Evolutionary conservation across 2,329 filamentous ascomycete species (phyloP), one percentile per base, ranked within the genome.

Genomic region (Pseudogymnoascus destructans): DNA sequence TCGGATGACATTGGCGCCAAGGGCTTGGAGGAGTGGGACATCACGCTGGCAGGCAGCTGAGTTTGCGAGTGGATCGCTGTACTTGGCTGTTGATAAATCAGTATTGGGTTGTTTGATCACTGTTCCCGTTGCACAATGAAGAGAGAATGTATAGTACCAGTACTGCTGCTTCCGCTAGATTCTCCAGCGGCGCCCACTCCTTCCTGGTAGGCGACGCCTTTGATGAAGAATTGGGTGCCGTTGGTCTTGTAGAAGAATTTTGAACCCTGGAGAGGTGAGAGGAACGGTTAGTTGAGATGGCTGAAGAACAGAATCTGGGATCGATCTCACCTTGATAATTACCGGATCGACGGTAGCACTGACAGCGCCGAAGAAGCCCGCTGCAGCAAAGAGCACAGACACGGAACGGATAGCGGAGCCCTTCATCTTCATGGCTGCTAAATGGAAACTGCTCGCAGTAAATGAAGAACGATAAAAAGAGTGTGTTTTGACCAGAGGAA

Each of bases 201-300:
- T 74, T 89, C 81, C 77, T 97, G 93, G 76, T 98, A 98, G 64
- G 92, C 93, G 66, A 98, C 79, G 75, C 92, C 92, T 73, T 87
- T 89, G 73, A 97, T 89, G 78, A 83, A 95, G 79, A 95, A 91
- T 74, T 93, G 90, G 70, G 80, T 80, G 67, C 87, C 66, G 60
- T 67, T 68, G 56, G 60, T 64, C 85, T 79, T 85, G 67, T 33
- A 66, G 46, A 61, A 62, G 65, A 68, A 67, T 60, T 67, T 67
- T 21, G 63, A 64, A 49, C 66, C 66, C 66, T 68, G n/a, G 13
- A 46, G 25, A 21, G 13, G 19, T 23, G 19, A 33, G 5, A 13
- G 7, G 23, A 19, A 3, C n/a, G 40, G 2, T 46, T 17, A 21
- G 33, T 58, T 30, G 21, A 19, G 11, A 30, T n/a, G 15, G 46